Evolutionary conservation across 257 asterid genomes (phyloP).

Genomic region (Galeopsis tetrahit): DNA sequence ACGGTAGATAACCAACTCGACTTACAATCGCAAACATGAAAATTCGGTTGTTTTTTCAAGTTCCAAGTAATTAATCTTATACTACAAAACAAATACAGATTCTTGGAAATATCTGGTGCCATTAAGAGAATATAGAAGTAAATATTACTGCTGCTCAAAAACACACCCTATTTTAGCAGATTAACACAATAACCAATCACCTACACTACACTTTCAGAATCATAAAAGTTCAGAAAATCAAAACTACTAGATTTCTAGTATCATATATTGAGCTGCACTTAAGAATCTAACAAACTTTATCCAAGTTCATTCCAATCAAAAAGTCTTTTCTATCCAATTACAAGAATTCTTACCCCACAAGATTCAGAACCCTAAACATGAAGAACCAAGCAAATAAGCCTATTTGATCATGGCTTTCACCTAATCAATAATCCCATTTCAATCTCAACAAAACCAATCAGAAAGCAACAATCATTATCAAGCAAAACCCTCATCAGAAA

Average conservation of each 20-base stretch:
- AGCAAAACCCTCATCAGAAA: slow-evolving; percentile 31
- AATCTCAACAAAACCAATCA: slow-evolving; percentile 16
- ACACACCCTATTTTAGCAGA: slow-evolving; percentile 3
- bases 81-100: slow-evolving; percentile 6
- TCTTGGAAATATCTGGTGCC: neutral
- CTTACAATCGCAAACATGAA: neutral
- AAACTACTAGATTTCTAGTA: neutral
- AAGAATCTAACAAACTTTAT: neutral
- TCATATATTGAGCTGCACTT: neutral
- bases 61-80: neutral
- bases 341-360: too few relatives aligned
- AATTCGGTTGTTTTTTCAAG: neutral
- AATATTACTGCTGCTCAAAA: slow-evolving; percentile 21
- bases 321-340: neutral
- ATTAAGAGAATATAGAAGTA: neutral
- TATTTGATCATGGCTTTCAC: neutral
- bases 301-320: neutral
- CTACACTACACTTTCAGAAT: neutral
- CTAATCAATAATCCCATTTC: slow-evolving; percentile 5
- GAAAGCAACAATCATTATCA: neutral
- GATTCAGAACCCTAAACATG: slow-evolving; percentile 14
- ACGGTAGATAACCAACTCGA: slow-evolving; percentile 13
- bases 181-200: slow-evolving; percentile 1
- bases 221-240: neutral
- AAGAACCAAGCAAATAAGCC: slow-evolving; percentile 22